Evolutionary conservation across 495 filamentous ascomycete species (phyloP), one percentile per base, ranked within the genome.

Genomic region (Platismatia glauca): DNA sequence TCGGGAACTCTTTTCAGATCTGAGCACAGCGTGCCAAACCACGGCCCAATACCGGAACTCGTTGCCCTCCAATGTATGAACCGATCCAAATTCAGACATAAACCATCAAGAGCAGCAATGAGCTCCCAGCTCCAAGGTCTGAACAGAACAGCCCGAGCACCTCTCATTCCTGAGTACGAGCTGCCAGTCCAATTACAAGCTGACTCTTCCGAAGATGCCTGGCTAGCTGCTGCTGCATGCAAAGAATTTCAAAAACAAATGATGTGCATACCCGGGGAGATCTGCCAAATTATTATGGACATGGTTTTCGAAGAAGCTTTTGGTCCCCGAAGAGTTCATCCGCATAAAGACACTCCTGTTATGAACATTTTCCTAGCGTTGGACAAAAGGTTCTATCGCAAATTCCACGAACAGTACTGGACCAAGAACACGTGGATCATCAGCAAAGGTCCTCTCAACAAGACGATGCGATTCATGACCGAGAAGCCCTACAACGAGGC

Each of bases 381-480:
- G 31, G 41, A 63, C 12, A 57, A 22, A n/a, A 33, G 31, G 16
- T 11, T 50, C 39, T 58, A 58, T 16, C 31, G 22, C 18, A 46
- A 24, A 37, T 35, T 33, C 38, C 37, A 31, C 24, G 33, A 63
- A 12, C n/a, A 22, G 27, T 63, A 63, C 41, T 63, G 61, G 61
- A 48, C 55, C n/a, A 57, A 18, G 27, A 63, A 58, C 34, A 63
- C 61, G 9, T 63, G 61, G 61, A 43, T 58, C 16, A 22, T 63
- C 37, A 56, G 55, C 35, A 37, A 58, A 31, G 61, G 61, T 7
- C 44, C 61, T n/a, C 38, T 58, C 43, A 58, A 57, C 31, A 34
- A 63, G 41, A 57, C 61, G 12, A 63, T 63, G 61, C 61, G 38
- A 29, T 63, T 63, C 33, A 63, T 63, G 61, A 44, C 61, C 11